Evolutionary conservation across 2,329 filamentous ascomycete species (phyloP).

Genomic region (Epichloe coenophiala): DNA sequence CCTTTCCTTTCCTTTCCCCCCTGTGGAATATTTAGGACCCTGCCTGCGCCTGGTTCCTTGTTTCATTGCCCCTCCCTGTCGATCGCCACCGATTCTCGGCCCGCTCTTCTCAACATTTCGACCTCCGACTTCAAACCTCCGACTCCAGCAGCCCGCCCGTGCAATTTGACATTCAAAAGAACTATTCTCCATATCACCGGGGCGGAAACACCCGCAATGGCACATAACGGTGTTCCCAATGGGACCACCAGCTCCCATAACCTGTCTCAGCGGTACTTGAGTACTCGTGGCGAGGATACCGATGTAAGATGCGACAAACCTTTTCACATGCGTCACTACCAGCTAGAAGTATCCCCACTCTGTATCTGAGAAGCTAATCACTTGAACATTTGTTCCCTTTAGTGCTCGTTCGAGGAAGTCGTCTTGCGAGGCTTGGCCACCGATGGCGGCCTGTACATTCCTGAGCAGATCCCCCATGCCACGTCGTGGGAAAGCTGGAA

Average conservation of each 20-base stretch:
- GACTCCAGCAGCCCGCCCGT: background rate
- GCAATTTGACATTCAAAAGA: background rate
- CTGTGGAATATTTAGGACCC: background rate
- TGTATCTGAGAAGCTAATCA: background rate
- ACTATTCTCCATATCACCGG: no score
- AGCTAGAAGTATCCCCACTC: background rate
- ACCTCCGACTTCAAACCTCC: background rate
- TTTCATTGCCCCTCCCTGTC: background rate
- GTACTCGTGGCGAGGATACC: conserved; percentile 36
- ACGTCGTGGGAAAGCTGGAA: conserved; percentile 44
- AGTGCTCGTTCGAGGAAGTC: conserved; percentile 84
- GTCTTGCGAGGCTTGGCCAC: conserved; percentile 78
- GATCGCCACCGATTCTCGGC: conserved; percentile 3
- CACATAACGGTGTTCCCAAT: conserved; percentile 25
- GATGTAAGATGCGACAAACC: conserved; percentile 23
- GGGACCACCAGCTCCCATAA: conserved; percentile 24
- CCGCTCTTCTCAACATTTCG: conserved; percentile 1
- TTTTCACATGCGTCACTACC: background rate
- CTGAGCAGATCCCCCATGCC: conserved; percentile 52
- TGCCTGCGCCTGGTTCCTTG: background rate
- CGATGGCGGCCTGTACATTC: conserved; percentile 83
- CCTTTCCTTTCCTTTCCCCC: background rate
- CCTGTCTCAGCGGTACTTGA: conserved; percentile 35
- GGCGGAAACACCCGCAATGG: conserved; percentile 20
- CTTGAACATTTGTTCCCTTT: background rate